phyloP scores from a whole-genome alignment of 73 alveolate species.

The Breviolum minutum region DNA sequence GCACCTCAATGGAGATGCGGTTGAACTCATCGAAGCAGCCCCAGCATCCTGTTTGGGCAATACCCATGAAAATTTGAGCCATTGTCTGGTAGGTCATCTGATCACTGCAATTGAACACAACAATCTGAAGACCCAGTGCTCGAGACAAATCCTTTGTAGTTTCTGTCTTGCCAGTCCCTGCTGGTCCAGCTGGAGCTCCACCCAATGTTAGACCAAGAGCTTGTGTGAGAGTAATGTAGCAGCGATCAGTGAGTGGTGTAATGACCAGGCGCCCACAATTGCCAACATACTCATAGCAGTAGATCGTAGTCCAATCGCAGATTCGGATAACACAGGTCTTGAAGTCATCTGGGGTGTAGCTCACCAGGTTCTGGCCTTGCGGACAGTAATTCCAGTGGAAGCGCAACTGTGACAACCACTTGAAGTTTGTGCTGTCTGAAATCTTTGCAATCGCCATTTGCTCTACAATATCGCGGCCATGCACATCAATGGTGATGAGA shows the following conservation, averaged over 20 bases:
- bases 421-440: slow-evolving; percentile 97
- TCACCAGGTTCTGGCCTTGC: slow-evolving; percentile 69
- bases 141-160: slow-evolving; percentile 99
- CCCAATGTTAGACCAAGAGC: slow-evolving; percentile 99
- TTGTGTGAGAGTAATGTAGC: slow-evolving; percentile 99
- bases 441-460: slow-evolving; percentile 97
- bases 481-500: slow-evolving; percentile 99
- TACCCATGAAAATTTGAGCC: slow-evolving; percentile 99
- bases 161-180: slow-evolving; percentile 98
- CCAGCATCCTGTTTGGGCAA: slow-evolving; percentile 99
- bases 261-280: slow-evolving; percentile 99
- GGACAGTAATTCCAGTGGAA: slow-evolving; percentile 98
- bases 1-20: slow-evolving; percentile 99
- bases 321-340: slow-evolving; percentile 99
- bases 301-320: slow-evolving; percentile 99
- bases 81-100: slow-evolving; percentile 99
- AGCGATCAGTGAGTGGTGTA: slow-evolving; percentile 99
- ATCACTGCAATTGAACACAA: slow-evolving; percentile 99
- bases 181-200: slow-evolving; percentile 99
- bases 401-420: slow-evolving; percentile 99
- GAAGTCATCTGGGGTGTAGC: slow-evolving; percentile 96
- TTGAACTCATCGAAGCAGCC: slow-evolving; percentile 99
- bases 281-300: slow-evolving; percentile 99
- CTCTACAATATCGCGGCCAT: slow-evolving; percentile 99
- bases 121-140: slow-evolving; percentile 99